Percentiles rank a stretch among this genome's conserved stretches.
These are phyloP conservation scores for Mycena belliarum DNA, from an alignment of 768 basidiomycete species.

Conservation along the genomic window DNA sequence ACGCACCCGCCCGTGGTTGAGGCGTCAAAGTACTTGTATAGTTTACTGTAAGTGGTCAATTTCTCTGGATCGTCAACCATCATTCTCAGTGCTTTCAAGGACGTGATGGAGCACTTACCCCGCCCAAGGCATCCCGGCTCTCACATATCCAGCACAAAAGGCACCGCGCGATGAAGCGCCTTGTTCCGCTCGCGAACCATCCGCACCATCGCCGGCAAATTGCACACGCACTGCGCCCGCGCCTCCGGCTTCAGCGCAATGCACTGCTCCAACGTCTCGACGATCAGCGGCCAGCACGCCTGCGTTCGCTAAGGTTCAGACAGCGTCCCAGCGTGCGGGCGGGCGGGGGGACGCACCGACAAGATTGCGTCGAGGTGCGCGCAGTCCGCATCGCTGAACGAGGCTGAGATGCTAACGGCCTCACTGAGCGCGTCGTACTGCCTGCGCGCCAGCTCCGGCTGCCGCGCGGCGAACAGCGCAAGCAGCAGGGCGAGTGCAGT, in stretches of 20 bases:
- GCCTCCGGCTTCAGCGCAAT: not conserved
- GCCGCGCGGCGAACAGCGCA: constrained; percentile 30
- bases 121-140: no score
- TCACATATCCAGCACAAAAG: constrained; percentile 1
- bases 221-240: not conserved
- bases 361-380: not conserved
- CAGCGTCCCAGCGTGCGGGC: no score
- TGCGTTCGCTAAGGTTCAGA: not conserved
- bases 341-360: constrained; percentile 1
- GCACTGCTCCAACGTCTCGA: not conserved
- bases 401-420: constrained; percentile 1
- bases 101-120: no score
- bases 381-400: constrained; percentile 8
- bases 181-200: not conserved
- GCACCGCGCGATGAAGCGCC: not conserved
- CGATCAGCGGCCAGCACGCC: constrained; percentile 2
- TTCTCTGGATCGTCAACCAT: no score
- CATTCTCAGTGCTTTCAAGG: no score
- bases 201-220: constrained; percentile 1
- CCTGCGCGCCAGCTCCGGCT: constrained; percentile 1
- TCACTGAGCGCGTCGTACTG: constrained; percentile 1
- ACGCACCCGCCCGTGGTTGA: no score
- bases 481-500: constrained; percentile 16
- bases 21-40: no score
- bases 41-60: no score